phyloP scores from a whole-genome alignment of 257 asterid genomes.

The Schizonepeta tenuifolia region DNA sequence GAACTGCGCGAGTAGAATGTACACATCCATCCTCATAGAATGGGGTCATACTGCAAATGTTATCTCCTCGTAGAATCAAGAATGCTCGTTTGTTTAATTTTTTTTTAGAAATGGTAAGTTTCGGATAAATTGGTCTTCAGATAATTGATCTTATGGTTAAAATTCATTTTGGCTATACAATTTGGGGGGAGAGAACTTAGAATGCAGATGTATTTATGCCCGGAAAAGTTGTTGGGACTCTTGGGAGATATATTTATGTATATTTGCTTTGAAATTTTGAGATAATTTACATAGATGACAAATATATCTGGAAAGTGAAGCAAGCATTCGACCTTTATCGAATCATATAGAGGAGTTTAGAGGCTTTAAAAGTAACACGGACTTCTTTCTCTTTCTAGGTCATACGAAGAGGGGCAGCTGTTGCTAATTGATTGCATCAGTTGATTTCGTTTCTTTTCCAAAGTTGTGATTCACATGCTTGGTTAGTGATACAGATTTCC shows the following conservation, averaged over 20 bases:
- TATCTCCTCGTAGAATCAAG: neutral
- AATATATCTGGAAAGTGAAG: too few species aligned
- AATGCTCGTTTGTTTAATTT: neutral
- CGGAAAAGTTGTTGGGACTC: neutral
- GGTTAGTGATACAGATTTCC: slow-evolving; percentile 18
- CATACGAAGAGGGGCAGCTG: too few species aligned
- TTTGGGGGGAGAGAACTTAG: neutral
- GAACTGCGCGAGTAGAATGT: neutral
- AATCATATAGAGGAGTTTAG: too few species aligned
- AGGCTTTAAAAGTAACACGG: too few species aligned
- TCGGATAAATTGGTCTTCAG: neutral
- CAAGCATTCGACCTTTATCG: too few species aligned
- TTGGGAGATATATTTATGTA: neutral
- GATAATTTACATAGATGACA: neutral
- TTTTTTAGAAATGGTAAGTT: too few species aligned
- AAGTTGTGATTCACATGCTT: slow-evolving; percentile 16
- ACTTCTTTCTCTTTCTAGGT: neutral
- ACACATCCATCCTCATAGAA: neutral
- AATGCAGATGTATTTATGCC: neutral
- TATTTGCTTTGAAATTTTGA: neutral
- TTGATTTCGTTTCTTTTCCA: neutral
- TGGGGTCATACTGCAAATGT: neutral
- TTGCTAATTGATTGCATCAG: neutral
- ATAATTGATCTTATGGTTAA: too few species aligned
- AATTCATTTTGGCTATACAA: too few species aligned